Base-by-base conservation (phyloP, 129 eudicot genomes). In the Solidago caesia region DNA sequence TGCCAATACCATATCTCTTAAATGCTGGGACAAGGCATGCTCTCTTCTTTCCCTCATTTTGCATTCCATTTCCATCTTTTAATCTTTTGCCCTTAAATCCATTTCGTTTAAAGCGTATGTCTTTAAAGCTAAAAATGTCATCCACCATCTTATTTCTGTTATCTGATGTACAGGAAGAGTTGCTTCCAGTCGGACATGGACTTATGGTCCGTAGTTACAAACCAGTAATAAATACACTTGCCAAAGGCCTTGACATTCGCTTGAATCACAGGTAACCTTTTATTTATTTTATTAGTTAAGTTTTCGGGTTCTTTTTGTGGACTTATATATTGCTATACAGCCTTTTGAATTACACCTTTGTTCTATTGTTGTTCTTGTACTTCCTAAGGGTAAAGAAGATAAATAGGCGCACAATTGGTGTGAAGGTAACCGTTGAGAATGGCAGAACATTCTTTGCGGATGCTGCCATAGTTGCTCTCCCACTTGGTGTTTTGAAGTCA, bases 181-280 rank as follows among this genome's bases (percentile, higher is more conserved):
- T 95, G 74, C 95, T 95, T 80, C 96, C 99, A 6, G 99, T 97
- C n/a, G 99, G 99, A 43, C 99, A 95, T 60, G 99, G 99, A 60
- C 96, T 95, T n/a, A 95, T 95, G 99, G 96, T 91, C 15, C 96
- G 96, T 4, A 97, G 99, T 44, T 95, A 95, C 79, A 88, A 73
- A 61, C 97, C 97, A 0, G 97, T 95, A 52, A 81, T 95, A 52
- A 91, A 95, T 68, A 87, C 97, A 4, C 97, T 95, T 65, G 96
- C 96, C 26, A 91, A 95, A 89, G 99, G 96, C 63, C 96, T 95
- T 6, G 94, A 95, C 71, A 91, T 95, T 52, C 89, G 86, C 74
- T 56, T 95, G 80, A 75, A 78, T 76, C 99, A 95, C 84, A 87
- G 96, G 98, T 93, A 65, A 72, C 15, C 4, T 26, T 13, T 47